Conservation (phyloP, 2,329 filamentous ascomycete genomes). For the Ophiocordyceps camponoti-leonardi region DNA sequence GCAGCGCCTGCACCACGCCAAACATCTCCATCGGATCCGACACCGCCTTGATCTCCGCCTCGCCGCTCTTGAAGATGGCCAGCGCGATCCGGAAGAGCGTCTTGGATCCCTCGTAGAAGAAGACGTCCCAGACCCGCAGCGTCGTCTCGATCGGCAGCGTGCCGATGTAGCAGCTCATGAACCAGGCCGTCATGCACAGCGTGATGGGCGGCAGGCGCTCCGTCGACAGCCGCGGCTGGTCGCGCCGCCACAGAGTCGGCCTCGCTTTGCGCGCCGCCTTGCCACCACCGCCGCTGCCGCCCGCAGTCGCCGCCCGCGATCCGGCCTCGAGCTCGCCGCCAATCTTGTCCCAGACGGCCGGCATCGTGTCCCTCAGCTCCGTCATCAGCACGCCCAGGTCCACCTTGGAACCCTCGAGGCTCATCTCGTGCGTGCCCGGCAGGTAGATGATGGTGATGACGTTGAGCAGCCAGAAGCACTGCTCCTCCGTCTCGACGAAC, state of each 20-base stretch:
- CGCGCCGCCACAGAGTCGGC: slow-evolving; percentile 22
- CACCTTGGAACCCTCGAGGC: slow-evolving; percentile 79
- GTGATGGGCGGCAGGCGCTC: slow-evolving; percentile 70
- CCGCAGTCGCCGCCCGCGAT: slow-evolving; percentile 12
- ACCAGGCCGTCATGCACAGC: slow-evolving; percentile 87
- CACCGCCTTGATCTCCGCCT: slow-evolving; percentile 62
- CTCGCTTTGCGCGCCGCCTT: slow-evolving; percentile 18
- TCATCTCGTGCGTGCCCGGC: slow-evolving; percentile 81
- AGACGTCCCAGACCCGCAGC: slow-evolving; percentile 83
- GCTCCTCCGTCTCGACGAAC: slow-evolving; percentile 77
- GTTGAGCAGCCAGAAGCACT: slow-evolving; percentile 82
- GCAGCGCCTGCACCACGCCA: slow-evolving; percentile 78
- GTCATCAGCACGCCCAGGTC: slow-evolving; percentile 90
- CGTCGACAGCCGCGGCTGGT: slow-evolving; percentile 21
- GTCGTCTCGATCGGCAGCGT: slow-evolving; percentile 84
- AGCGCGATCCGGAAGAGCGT: slow-evolving; percentile 85
- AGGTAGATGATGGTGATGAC: slow-evolving; percentile 81
- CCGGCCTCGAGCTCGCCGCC: slow-evolving; percentile 53
- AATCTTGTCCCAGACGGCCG: slow-evolving; percentile 74
- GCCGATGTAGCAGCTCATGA: slow-evolving; percentile 93
- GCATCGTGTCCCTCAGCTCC: slow-evolving; percentile 65
- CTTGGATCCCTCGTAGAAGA: slow-evolving; percentile 90
- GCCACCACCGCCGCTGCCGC: slow-evolving; percentile 14
- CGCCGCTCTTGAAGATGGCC: slow-evolving; percentile 78
- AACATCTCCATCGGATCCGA: slow-evolving; percentile 90